A percentile compares a stretch with the other conserved stretches of the same genome.
These are phyloP conservation scores for Anisodus tanguticus DNA, from an alignment of 257 asterid species.

Conservation along the genomic window DNA sequence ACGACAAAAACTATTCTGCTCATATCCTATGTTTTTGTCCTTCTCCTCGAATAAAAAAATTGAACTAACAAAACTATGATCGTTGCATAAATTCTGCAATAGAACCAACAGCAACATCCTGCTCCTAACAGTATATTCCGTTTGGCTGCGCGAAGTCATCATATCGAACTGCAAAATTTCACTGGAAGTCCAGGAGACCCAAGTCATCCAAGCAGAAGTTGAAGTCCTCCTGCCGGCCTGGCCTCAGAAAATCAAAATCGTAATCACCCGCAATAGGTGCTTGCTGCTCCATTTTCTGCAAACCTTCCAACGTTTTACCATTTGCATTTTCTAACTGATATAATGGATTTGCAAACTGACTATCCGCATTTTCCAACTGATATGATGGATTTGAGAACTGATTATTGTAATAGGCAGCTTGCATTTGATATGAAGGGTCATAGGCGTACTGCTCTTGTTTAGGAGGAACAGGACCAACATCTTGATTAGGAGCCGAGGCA, in stretches of 20 bases:
- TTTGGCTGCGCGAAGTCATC: not conserved
- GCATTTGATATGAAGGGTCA: constrained; percentile 26
- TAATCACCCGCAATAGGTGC: constrained; percentile 30
- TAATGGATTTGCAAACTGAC: not conserved
- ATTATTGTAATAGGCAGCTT: not conserved
- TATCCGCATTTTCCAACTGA: constrained; percentile 11
- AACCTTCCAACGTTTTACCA: constrained; percentile 2
- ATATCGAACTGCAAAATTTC: constrained; percentile 31
- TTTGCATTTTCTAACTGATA: constrained; percentile 26
- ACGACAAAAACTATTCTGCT: not conserved
- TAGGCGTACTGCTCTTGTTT: not conserved
- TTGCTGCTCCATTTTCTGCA: constrained; percentile 34
- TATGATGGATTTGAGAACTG: not conserved
- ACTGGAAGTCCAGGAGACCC: constrained; percentile 38
- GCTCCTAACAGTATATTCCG: not conserved
- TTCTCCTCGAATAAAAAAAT: not conserved
- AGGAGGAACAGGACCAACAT: not conserved
- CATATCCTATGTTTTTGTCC: not conserved
- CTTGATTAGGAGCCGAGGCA: constrained; percentile 24
- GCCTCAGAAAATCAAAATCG: constrained; percentile 60
- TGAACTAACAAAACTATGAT: not conserved
- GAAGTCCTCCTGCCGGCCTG: constrained; percentile 65
- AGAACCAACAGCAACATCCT: not conserved
- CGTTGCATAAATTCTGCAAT: not conserved
- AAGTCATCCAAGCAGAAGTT: constrained; percentile 51